Evolutionary conservation across 306 rosid species (phyloP), one percentile per base, ranked within the genome.

Genomic region (Luffa acutangula): DNA sequence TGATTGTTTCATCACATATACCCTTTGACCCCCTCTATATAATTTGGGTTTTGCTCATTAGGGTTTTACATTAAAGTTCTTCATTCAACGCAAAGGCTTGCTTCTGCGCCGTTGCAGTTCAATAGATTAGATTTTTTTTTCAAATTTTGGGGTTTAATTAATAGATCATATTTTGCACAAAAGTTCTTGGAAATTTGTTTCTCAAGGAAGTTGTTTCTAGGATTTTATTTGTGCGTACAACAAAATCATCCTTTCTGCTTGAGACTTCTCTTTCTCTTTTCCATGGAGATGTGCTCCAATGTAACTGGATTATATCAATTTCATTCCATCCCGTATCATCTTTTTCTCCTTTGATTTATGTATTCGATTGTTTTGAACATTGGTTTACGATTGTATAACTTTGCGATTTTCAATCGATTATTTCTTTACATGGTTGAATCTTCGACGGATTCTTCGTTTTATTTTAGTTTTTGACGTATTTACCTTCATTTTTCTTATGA

Each of bases 181-280:
- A 85, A 93, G 79, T 91, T 92, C 97, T 69, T 89, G 87, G 90
- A 80, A 84, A 76, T 78, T 71, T 49, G 6, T 8, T 87, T 82
- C 25, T 12, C 14, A n/a, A 43, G 71, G 37, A 79, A 53, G 45
- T 82, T 36, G 82, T 79, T 89, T 86, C 81, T 85, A 84, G 83
- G 97, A 88, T 93, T 92, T 89, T 92, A 89, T 94, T 4, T 88
- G 92, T 92, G 97, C 93, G 80, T 76, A 90, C 20, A 91, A 39
- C 53, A 70, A 89, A 65, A 79, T 0, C 9, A 82, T 81, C 97
- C 97, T 81, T 65, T 94, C 94, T 93, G 96, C 97, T 93, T 93
- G 94, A 93, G 93, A 78, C 85, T 77, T 88, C 94, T 90, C 85
- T 87, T 42, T 13, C 60, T 64, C 6, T 46, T 6, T 48, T 80